Base-by-base conservation (phyloP, 2,329 filamentous ascomycete genomes). In the Neoarthrinium moseri region DNA sequence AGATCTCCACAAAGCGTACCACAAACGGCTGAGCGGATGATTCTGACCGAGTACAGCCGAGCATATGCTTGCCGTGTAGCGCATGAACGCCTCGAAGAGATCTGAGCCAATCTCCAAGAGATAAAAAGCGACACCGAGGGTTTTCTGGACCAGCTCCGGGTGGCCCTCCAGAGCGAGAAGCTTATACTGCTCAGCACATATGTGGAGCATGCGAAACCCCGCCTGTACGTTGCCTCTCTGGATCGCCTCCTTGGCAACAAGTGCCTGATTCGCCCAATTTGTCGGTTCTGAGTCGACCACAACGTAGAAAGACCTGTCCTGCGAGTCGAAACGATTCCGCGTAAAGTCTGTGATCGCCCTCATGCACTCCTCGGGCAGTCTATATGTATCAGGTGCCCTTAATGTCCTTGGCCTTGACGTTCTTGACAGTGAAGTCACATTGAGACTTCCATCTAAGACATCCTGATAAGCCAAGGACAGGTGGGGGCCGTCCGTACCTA, bases 161-260 rank as follows among this genome's bases (percentile, higher is more conserved):
- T 20, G 44, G 3, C 38, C 27, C 8, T 46, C 44, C 20, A 17
- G 20, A 12, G 35, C 12, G 21, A 46, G 30, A 18, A 30, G 22
- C n/a, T 34, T 17, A 30, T 46, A 46, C 29, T 46, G 44, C n/a
- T 34, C 21, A 15, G 40, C 40, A 23, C 44, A 46, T 12, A 46
- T 41, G 8, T 46, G 35, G 6, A 46, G 24, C 44, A 46, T 39
- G 4, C 36, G 35, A 13, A 46, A 46, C 8, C 43, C 43, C 27
- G 20, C 36, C 36, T 40, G 12, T 7, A 27, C 33, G 17, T 46
- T 32, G 35, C 44, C 44, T 11, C 36, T 24, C n/a, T 40, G 27
- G n/a, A 46, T 32, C 27, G 30, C 27, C 29, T 46, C 44, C 21
- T 34, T 33, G n/a, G 44, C 44, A 3, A 46, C 21, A 6, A 18